phyloP scores from a whole-genome alignment of 2,329 filamentous ascomycete species.

The Botrytis fragariae region DNA sequence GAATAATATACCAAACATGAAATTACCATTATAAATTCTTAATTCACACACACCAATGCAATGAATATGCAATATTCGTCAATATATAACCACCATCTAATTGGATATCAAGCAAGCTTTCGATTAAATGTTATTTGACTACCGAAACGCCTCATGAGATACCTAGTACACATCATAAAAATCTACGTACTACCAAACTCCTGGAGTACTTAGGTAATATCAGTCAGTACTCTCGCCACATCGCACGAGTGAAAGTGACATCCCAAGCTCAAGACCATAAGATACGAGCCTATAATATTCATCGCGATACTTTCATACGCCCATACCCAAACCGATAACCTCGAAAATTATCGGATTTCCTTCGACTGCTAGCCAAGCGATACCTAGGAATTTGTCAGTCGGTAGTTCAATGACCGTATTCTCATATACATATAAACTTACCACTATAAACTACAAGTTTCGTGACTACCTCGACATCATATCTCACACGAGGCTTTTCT shows the following conservation, averaged over 20 bases:
- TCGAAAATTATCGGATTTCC: conserved; percentile 45
- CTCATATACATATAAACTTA: conserved; percentile 49
- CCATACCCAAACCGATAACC: conserved; percentile 43
- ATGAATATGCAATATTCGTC: neutral
- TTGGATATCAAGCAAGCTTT: neutral
- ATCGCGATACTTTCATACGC: conserved; percentile 18
- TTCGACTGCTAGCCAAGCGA: conserved; percentile 70
- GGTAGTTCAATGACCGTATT: conserved; percentile 17
- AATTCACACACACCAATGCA: neutral
- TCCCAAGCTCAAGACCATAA: neutral
- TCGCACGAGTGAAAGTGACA: neutral
- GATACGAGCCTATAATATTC: neutral
- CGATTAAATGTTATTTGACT: neutral
- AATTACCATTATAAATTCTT: neutral
- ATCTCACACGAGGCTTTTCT: conserved; percentile 83
- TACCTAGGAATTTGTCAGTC: conserved; percentile 52
- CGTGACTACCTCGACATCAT: conserved; percentile 98
- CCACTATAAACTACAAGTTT: conserved; percentile 94
- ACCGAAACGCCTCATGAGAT: conserved; percentile 16
- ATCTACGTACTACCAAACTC: conserved; percentile 14
- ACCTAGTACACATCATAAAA: conserved; percentile 1
- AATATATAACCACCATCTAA: neutral
- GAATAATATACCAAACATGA: neutral
- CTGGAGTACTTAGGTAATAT: neutral
- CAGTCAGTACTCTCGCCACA: neutral